Base-by-base conservation (phyloP, 139 green algal species). In the Medakamo hakoo region DNA sequence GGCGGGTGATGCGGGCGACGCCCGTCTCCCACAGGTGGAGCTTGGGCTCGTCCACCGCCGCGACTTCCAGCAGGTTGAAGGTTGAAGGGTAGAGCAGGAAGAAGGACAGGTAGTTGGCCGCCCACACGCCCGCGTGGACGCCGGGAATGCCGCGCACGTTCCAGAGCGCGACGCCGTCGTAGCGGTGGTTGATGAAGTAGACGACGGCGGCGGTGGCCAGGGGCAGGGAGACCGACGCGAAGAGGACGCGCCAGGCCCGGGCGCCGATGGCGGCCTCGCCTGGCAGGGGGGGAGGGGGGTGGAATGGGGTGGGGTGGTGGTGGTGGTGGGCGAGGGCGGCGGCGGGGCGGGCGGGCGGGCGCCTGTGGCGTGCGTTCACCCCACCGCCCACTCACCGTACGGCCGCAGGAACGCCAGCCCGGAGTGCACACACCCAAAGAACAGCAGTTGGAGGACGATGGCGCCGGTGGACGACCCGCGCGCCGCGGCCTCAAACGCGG, bases 11-110 rank as follows among this genome's bases (percentile, higher is more conserved):
- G 55, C 90, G 77, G 59, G 91, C 95, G 55, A 97, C 83, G 32
- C 91, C 91, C 1, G 91, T 98, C 79, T 98, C 91, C 90, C 92
- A 98, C 68, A 98, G 65, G 77, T 98, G 91, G 72, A 97, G 71
- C 75, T 96, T 89, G 27, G 91, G 91, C 78, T 94, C 74, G 67
- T 98, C 91, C 24, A 97, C 88, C 4, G 91, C 91, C 14, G 91
- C 91, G 26, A 94, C 88, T 82, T 97, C 91, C 23, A 98, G 79
- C 26, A 98, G 82, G 76, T 98, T 98, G 79, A 98, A 98, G 31
- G 91, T 98, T 69, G 92, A 98, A n/a, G 91, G 91, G 71, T 98
- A 98, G n/a, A 98, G 80, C 74, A 98, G 98, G 76, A 85, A 95
- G 82, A 98, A 98, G 55, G 86, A 95, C 30, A 98, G 64, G 61